These are phyloP conservation scores for Gynochthodes officinalis DNA, from an alignment of 257 asterid genomes.

Conservation along the genomic window DNA sequence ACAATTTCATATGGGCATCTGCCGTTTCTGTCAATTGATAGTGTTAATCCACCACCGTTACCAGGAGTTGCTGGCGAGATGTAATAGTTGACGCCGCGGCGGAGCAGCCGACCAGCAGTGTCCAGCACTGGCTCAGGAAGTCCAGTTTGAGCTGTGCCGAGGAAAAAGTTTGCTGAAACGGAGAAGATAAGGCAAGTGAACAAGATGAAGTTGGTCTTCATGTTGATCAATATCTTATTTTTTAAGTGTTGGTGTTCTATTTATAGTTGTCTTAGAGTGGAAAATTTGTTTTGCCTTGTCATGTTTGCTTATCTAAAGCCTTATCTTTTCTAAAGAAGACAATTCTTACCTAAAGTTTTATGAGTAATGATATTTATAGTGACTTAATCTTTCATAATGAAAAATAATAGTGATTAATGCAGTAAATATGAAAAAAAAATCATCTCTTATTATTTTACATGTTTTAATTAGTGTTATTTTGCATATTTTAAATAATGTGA, in stretches of 20 bases:
- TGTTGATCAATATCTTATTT: background rate
- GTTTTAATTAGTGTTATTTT: too few species aligned
- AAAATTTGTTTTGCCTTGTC: background rate
- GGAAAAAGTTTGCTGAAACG: background rate
- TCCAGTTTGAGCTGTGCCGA: background rate
- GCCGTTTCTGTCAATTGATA: background rate
- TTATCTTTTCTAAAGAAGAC: too few species aligned
- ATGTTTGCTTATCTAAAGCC: too few species aligned
- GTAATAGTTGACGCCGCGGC: background rate
- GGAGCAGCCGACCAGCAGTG: background rate
- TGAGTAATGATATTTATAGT: too few species aligned
- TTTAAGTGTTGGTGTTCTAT: background rate
- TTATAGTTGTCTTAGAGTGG: background rate
- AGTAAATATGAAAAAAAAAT: too few species aligned
- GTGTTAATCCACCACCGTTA: conserved; percentile 3
- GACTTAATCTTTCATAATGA: too few species aligned
- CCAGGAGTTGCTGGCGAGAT: background rate
- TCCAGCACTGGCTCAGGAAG: background rate
- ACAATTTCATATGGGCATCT: conserved; percentile 7
- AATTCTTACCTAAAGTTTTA: too few species aligned
- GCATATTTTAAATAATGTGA: too few species aligned
- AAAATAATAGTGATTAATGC: too few species aligned
- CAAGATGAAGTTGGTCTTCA: background rate
- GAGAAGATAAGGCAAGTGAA: background rate
- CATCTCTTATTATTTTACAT: too few species aligned